Evolutionary conservation across 2,329 filamentous ascomycete genomes (phyloP), one percentile per base, ranked within the genome.

Genomic region (Tetracladium maxilliforme): DNA sequence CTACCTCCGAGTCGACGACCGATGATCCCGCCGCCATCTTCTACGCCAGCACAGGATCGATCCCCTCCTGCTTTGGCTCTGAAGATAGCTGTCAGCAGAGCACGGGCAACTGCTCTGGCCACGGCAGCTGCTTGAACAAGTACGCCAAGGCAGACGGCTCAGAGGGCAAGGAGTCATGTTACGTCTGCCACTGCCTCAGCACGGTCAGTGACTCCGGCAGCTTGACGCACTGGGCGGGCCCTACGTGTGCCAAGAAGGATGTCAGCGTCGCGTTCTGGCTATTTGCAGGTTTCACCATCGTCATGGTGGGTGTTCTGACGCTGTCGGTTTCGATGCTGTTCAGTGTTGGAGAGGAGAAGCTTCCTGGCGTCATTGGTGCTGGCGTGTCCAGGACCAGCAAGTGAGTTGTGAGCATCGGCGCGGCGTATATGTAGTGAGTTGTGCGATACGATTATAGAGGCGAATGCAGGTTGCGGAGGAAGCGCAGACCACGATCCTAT

Each of bases 361-460:
- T 95, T 35, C 90, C 90, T 0, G 84, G 84, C 39, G 87, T 98
- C 7, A 86, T 98, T 49, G 83, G 84, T n/a, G 90, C 90, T 23
- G 90, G 90, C 34, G 87, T 98, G 19, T 80, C 77, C 35, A 69
- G 72, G 17, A 83, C n/a, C n/a, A n/a, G n/a, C n/a, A n/a, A n/a
- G n/a, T n/a, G n/a, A n/a, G n/a, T n/a, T n/a, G n/a, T n/a, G n/a
- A n/a, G n/a, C n/a, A n/a, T n/a, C n/a, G n/a, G n/a, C n/a, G n/a
- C n/a, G n/a, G n/a, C n/a, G n/a, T n/a, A n/a, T n/a, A n/a, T n/a
- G n/a, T n/a, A n/a, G n/a, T n/a, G n/a, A n/a, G n/a, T n/a, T n/a
- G n/a, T n/a, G n/a, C n/a, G n/a, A n/a, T n/a, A n/a, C n/a, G n/a
- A n/a, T n/a, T n/a, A n/a, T n/a, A n/a, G n/a, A n/a, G n/a, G n/a